Base-by-base conservation (phyloP, 345 rosid genomes). In the Sapria himalayana region DNA sequence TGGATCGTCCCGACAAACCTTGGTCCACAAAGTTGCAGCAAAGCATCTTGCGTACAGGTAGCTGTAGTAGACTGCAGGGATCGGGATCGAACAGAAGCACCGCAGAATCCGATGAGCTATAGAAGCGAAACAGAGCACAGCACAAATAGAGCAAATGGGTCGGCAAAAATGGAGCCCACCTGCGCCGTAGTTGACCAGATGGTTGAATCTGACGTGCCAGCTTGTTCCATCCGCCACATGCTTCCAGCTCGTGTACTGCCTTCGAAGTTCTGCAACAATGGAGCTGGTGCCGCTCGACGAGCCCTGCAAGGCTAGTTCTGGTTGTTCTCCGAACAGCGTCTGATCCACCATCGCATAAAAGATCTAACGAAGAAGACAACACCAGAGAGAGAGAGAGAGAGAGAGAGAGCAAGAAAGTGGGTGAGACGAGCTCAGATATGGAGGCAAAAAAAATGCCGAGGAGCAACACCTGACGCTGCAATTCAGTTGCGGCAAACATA, bases 401-500 rank as follows among this genome's bases (percentile, higher is more conserved):
- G n/a, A n/a, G n/a, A n/a, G n/a, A n/a, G n/a, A n/a, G n/a, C n/a
- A n/a, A n/a, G n/a, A n/a, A n/a, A n/a, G n/a, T n/a, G n/a, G n/a
- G n/a, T n/a, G n/a, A n/a, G n/a, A n/a, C n/a, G n/a, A n/a, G n/a
- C n/a, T n/a, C n/a, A n/a, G n/a, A n/a, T n/a, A n/a, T n/a, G n/a
- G n/a, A n/a, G n/a, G n/a, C 9, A 18, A 5, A 17, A 21, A 38
- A 33, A 8, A 12, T 33, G 37, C 38, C 15, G 36, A 7, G 22
- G 58, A 25, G 51, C 25, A 36, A 37, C 36, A 86, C 97, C 94
- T 82, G 94, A 5, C 84, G 85, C 51, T 89, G 97, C 66, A 89
- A 37, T 56, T 82, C 98, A 5, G 98, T 89, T 14, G 98, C 94
- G 0, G 82, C 74, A 62, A 89, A 82, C 94, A 89, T 78, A 54